These are phyloP conservation scores for Verticillium tricorpus DNA, from an alignment of 2,329 filamentous ascomycete genomes.

Conservation along the genomic window DNA sequence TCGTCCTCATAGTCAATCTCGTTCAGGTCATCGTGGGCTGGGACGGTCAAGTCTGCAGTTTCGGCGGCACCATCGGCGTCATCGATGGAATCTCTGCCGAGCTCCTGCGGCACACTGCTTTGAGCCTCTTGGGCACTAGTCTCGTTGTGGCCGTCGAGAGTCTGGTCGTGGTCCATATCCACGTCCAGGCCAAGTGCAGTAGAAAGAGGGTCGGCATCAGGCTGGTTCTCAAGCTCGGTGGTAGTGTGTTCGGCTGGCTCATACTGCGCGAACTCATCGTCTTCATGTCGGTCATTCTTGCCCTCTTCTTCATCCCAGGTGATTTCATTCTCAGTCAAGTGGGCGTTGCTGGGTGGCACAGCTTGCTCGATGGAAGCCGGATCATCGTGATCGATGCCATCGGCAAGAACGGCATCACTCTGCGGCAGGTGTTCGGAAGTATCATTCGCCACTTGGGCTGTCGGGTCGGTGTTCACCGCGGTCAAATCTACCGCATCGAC, in stretches of 20 bases:
- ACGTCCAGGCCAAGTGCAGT: not conserved
- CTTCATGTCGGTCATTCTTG: not conserved
- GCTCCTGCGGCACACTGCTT: not conserved
- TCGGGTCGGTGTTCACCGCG: not conserved
- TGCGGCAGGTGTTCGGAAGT: not conserved
- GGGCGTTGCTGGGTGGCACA: not conserved
- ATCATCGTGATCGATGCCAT: not conserved
- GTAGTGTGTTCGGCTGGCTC: not conserved
- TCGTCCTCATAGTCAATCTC: conserved; percentile 24
- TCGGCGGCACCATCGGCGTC: conserved; percentile 12
- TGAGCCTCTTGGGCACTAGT: not conserved
- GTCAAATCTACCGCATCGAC: not conserved
- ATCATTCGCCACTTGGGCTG: not conserved
- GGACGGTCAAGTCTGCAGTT: not conserved
- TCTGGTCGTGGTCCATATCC: not conserved
- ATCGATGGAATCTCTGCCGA: conserved; percentile 8
- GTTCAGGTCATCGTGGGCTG: conserved; percentile 13
- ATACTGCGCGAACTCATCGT: not conserved
- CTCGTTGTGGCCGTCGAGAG: not conserved
- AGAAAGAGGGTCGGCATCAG: not conserved
- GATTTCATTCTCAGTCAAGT: not conserved
- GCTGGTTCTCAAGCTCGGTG: not conserved
- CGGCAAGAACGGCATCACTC: not conserved
- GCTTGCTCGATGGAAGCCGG: not conserved
- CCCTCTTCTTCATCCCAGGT: not conserved